Base-by-base conservation (phyloP, 306 rosid species). In the Quercus rubra region DNA sequence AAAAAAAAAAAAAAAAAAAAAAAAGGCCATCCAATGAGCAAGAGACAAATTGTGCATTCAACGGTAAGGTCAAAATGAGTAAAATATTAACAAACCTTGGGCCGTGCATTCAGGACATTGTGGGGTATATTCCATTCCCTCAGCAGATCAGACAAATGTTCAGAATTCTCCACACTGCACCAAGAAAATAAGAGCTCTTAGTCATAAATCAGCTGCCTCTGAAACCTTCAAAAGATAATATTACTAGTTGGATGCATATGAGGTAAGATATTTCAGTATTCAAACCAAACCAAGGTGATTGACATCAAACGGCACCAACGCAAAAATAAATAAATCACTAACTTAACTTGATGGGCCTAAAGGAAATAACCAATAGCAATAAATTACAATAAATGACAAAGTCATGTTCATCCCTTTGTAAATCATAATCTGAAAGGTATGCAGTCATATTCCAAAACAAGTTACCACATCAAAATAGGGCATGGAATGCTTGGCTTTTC, bases 121-220 rank as follows among this genome's bases (percentile, higher is more conserved):
- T 95, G 97, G 58, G 98, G 97, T 81, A 95, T 89, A 76, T 84
- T 85, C 85, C 85, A 90, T 77, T 91, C 95, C 88, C 74, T 80
- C 83, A 95, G 90, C 76, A 95, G 86, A 89, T 87, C 94, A 86
- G 96, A 90, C 84, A 92, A 83, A 81, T 86, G 86, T 85, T 95
- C 99, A 56, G 99, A 95, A 84, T 92, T 91, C 83, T 92, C 99
- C 79, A 95, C 97, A 79, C 99, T 91, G 90, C 88, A 91, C 61
- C 49, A 61, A 57, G 76, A 82, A 80, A 82, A 81, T 75, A 82
- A 82, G 74, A 87, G 30, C 72, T 62, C 74, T 77, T 75, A 68
- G 71, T 55, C 38, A 81, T 72, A 71, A 62, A 73, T 55, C 74
- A 51, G 76, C 76, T 71, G 68, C 72, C 54, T 8, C 62, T 35